phyloP scores from a whole-genome alignment of 2,329 filamentous ascomycete genomes.

The Neonectria ditissima region DNA sequence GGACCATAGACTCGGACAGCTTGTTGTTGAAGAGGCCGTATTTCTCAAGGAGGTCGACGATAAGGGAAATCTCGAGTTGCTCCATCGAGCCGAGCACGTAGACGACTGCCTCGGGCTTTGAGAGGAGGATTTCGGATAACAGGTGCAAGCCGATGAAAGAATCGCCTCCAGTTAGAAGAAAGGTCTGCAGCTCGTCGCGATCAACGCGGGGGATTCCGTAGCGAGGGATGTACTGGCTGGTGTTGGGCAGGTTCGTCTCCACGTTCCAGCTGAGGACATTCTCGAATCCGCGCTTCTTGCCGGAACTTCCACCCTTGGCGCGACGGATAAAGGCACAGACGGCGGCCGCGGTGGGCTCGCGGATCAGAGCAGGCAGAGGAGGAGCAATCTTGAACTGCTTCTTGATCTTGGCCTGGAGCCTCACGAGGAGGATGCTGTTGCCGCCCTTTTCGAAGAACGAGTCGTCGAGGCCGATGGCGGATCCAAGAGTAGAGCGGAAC shows the following conservation, averaged over 20 bases:
- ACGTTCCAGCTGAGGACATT: constrained; percentile 39
- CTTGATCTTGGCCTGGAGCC: constrained; percentile 43
- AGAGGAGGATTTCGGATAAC: constrained; percentile 34
- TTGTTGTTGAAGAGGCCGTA: constrained; percentile 33
- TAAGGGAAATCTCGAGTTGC: constrained; percentile 27
- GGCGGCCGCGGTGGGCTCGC: constrained; percentile 39
- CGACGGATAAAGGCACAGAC: constrained; percentile 38
- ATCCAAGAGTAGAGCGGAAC: constrained; percentile 35
- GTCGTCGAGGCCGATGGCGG: constrained; percentile 30
- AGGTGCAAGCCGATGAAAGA: constrained; percentile 39
- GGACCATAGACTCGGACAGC: constrained; percentile 26
- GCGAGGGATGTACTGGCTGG: constrained; percentile 40
- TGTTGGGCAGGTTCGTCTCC: constrained; percentile 42
- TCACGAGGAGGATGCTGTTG: constrained; percentile 42
- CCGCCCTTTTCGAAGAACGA: constrained; percentile 45
- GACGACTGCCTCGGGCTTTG: constrained; percentile 27
- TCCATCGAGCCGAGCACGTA: constrained; percentile 38
- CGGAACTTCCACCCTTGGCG: constrained; percentile 32
- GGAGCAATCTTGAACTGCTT: constrained; percentile 43
- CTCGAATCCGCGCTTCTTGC: constrained; percentile 33
- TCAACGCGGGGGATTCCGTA: constrained; percentile 33
- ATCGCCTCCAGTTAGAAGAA: constrained; percentile 39
- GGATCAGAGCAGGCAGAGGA: constrained; percentile 40
- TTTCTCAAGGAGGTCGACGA: constrained; percentile 32
- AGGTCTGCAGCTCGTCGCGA: constrained; percentile 29